Conservation (phyloP, 2,329 filamentous ascomycete species). For the Didymella arachidicola region DNA sequence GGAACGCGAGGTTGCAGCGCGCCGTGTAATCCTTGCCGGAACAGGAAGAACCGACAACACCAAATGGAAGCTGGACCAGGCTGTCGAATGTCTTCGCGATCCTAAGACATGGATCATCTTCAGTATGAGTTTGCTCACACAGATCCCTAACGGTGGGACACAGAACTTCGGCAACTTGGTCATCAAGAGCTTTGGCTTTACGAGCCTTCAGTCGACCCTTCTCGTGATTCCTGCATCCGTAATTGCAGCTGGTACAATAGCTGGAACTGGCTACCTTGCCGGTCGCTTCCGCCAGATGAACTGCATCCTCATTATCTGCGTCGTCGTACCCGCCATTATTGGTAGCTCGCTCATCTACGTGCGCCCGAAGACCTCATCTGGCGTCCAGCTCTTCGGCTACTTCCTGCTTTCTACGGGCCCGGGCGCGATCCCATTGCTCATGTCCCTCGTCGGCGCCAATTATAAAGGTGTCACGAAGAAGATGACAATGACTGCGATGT, state of each 20-base stretch:
- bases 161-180: slow-evolving; percentile 14
- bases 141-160: slow-evolving; percentile 13
- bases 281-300: slow-evolving; percentile 11
- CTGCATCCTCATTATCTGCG: slow-evolving; percentile 12
- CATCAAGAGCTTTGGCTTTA: slow-evolving; percentile 16
- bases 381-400: slow-evolving; percentile 13
- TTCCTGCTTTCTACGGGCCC: slow-evolving; percentile 8
- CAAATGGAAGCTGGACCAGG: slow-evolving; percentile 18
- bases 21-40: slow-evolving; percentile 36
- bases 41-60: slow-evolving; percentile 32
- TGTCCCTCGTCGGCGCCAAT: slow-evolving; percentile 14
- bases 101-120: slow-evolving; percentile 18
- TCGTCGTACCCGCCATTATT: slow-evolving; percentile 9
- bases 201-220: slow-evolving; percentile 11
- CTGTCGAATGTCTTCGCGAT: slow-evolving; percentile 10
- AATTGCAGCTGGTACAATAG: slow-evolving; percentile 11
- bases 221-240: slow-evolving; percentile 16
- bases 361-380: slow-evolving; percentile 3
- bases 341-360: slow-evolving; percentile 13
- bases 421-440: slow-evolving; percentile 10
- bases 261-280: slow-evolving; percentile 8
- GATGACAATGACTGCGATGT: slow-evolving; percentile 11
- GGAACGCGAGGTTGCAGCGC: slow-evolving; percentile 28
- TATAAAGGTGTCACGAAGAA: slow-evolving; percentile 15
- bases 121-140: slow-evolving; percentile 7